These are phyloP conservation scores for Echinochloa phyllopogon DNA, from an alignment of 176 grass and related monocot species.

Conservation along the genomic window DNA sequence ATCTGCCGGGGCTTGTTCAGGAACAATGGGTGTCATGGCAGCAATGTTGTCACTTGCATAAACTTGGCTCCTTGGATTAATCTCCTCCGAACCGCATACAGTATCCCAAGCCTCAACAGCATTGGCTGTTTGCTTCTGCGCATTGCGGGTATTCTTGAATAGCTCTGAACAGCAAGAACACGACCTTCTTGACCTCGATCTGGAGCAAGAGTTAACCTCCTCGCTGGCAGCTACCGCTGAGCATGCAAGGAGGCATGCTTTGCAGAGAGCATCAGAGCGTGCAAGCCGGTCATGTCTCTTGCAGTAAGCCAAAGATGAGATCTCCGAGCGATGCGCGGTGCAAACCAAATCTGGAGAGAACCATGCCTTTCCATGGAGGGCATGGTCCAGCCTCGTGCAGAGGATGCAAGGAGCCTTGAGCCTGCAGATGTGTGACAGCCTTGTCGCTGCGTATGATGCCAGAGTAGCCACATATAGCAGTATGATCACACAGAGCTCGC, in stretches of 20 bases:
- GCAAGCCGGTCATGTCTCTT: conserved; percentile 62
- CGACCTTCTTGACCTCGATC: conserved; percentile 14
- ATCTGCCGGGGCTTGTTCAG: conserved; percentile 40
- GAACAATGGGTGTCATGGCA: conserved; percentile 10
- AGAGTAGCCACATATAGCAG: conserved; percentile 60
- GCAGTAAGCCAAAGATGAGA: conserved; percentile 71
- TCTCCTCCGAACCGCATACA: conserved; percentile 18
- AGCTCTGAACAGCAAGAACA: conserved; percentile 64
- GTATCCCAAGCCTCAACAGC: conserved; percentile 16
- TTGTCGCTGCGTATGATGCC: conserved; percentile 57
- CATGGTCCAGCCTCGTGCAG: conserved; percentile 62
- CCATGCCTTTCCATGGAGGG: conserved; percentile 61
- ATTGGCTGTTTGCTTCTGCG: not conserved
- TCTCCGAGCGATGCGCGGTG: conserved; percentile 54
- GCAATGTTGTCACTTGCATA: conserved; percentile 1
- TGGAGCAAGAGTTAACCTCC: conserved; percentile 9
- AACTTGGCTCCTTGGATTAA: conserved; percentile 11
- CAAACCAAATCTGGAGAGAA: conserved; percentile 73
- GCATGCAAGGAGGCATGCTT: conserved; percentile 53
- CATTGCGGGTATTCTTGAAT: conserved; percentile 12
- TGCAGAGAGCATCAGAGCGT: conserved; percentile 52
- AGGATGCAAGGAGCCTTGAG: conserved; percentile 70
- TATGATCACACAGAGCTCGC: conserved; percentile 76
- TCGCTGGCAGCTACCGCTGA: not conserved
- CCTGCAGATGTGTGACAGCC: conserved; percentile 52